Evolutionary conservation across 768 basidiomycete genomes (phyloP).

Genomic region (Tulasnella sp.): DNA sequence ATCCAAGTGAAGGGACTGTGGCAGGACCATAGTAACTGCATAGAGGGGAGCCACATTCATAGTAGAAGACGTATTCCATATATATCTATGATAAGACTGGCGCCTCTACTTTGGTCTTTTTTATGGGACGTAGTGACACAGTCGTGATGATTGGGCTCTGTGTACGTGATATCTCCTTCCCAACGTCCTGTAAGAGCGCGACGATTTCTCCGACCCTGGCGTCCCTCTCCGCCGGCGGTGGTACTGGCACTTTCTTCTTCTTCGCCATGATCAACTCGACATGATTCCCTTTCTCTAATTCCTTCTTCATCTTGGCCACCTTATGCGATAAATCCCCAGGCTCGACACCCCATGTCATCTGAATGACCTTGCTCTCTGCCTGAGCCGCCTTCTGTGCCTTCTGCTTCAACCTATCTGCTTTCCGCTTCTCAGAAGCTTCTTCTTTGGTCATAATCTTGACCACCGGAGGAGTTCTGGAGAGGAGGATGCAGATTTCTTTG

Average conservation of each 20-base stretch:
- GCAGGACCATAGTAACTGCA: too few species aligned
- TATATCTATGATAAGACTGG: too few species aligned
- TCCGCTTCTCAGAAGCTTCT: constrained; percentile 33
- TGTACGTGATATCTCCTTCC: constrained; percentile 12
- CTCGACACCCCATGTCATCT: constrained; percentile 58
- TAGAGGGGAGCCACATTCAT: too few species aligned
- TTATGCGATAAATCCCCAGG: constrained; percentile 55
- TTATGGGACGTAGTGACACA: not conserved
- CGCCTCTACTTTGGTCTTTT: too few species aligned
- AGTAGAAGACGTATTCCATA: too few species aligned
- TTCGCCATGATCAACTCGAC: constrained; percentile 52
- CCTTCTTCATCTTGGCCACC: constrained; percentile 43
- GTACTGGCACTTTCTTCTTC: constrained; percentile 30
- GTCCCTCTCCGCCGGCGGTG: constrained; percentile 33
- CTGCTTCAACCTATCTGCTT: constrained; percentile 31
- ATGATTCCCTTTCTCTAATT: constrained; percentile 48
- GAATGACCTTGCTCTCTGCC: constrained; percentile 51
- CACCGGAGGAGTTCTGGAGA: constrained; percentile 39
- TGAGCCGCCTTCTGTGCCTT: constrained; percentile 27
- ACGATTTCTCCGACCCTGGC: constrained; percentile 37
- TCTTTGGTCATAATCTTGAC: constrained; percentile 48
- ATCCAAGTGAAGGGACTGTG: too few species aligned
- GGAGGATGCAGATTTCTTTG: constrained; percentile 43
- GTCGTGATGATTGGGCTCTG: not conserved
- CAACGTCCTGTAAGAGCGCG: constrained; percentile 37